Evolutionary conservation across 495 filamentous ascomycete genomes (phyloP).

Genomic region (Talaromyces nanjingensis): DNA sequence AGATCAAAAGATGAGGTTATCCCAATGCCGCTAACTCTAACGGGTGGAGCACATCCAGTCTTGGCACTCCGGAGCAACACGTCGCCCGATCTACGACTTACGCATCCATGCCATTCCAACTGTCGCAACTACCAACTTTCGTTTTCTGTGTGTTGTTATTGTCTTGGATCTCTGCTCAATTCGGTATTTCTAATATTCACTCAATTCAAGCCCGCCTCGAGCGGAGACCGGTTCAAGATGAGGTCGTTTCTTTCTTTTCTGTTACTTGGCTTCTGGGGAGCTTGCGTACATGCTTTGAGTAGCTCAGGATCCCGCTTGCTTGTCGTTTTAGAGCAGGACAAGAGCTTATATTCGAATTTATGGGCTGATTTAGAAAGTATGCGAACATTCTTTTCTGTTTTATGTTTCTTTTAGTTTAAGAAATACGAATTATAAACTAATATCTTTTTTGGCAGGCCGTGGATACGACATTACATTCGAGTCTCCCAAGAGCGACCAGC

Average conservation of each 20-base stretch:
- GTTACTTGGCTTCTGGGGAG: constrained; percentile 53
- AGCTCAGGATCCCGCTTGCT: constrained; percentile 74
- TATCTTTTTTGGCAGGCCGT: constrained; percentile 48
- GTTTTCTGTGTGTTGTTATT: background rate
- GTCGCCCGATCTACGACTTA: constrained; percentile 34
- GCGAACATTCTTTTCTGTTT: constrained; percentile 7
- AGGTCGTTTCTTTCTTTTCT: constrained; percentile 67
- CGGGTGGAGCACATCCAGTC: constrained; percentile 16
- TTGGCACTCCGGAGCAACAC: constrained; percentile 42
- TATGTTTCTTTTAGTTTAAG: background rate
- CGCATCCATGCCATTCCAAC: constrained; percentile 14
- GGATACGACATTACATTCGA: constrained; percentile 76
- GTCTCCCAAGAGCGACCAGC: constrained; percentile 75
- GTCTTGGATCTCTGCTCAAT: constrained; percentile 7
- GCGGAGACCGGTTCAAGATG: constrained; percentile 51
- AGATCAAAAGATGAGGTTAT: constrained; percentile 11
- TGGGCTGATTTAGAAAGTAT: constrained; percentile 74
- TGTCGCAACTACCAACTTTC: constrained; percentile 14
- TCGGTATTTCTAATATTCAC: constrained; percentile 4
- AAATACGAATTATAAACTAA: constrained; percentile 12
- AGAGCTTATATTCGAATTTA: constrained; percentile 73
- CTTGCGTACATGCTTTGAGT: constrained; percentile 65
- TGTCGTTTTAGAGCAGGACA: constrained; percentile 85
- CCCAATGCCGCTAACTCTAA: background rate
- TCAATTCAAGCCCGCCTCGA: constrained; percentile 21